Base-by-base conservation (phyloP, 2,329 filamentous ascomycete species). In the Chalaropsis ovoidea region DNA sequence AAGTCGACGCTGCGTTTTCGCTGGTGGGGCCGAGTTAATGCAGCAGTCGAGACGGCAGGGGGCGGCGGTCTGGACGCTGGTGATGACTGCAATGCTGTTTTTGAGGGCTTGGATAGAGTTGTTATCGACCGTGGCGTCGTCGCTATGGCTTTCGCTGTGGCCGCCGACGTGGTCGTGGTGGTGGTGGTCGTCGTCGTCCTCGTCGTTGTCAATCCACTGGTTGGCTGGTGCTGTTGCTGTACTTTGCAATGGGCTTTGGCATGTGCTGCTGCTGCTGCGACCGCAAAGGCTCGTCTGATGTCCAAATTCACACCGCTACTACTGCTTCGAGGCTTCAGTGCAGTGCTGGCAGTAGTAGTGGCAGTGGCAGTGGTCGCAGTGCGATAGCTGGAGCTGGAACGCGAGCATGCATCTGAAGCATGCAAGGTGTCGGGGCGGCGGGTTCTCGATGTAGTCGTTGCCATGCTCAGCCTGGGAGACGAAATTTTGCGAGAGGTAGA, bases 221-320 rank as follows among this genome's bases (percentile, higher is more conserved):
- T 10, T 39, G 35, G 35, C 35, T 39, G 35, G 35, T 39, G 4
- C 1, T 39, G 35, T 1, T 39, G 45, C n/a, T 49, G 58, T 42
- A 42, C 35, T 45, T 47, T 62, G 42, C 22, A 31, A n/a, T 62
- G 61, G 45, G 43, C 61, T 62, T 62, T 62, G 24, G 43, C 61
- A 47, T 62, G 61, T 45, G 61, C 61, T 49, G 61, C 61, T 13
- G 54, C 63, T 27, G 63, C 54, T 56, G 35, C 65, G 8, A 58
- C 56, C 27, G 65, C 65, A 62, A 67, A 67, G 42, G 62, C 65
- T 56, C 54, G 65, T n/a, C 65, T 58, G 52, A 67, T 67, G 45
- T 67, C 65, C n/a, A 64, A 45, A 49, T 67, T 67, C 31, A 61
- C 56, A 45, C 65, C 65, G 27, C 61, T 63, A 42, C 61, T 63